Base-by-base conservation (phyloP, 1,284 basidiomycete species). In the Ustilago crameri region DNA sequence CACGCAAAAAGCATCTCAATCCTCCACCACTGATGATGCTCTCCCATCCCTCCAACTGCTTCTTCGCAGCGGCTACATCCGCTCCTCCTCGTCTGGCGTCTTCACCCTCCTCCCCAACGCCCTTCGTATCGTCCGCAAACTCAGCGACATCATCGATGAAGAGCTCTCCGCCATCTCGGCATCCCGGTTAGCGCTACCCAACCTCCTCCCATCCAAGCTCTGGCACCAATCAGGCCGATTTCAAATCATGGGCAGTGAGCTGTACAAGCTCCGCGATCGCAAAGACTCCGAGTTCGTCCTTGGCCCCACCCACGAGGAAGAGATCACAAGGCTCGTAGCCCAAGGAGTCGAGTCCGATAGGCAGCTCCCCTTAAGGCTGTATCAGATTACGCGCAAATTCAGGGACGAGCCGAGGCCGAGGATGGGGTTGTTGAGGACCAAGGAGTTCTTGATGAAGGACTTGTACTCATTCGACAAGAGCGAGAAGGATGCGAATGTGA, bases 391-490 rank as follows among this genome's bases (percentile, higher is more conserved):
- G 0, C 64, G 76, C 45, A 84, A 84, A 63, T 82, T 82, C 52
- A 60, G 84, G 20, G 83, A 84, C 58, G 84, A 84, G 66, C 80
- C 81, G 5, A 45, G 84, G 7, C 84, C 84, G 8, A 60, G 84
- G 4, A 79, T 79, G 58, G 84, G 84, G 1, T 60, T 84, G 9
- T 49, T 84, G 22, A 50, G 84, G 9, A 83, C 84, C 1, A 78
- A 80, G 30, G 82, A 83, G 43, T 84, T 84, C 55, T 43, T 83
- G 5, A 84, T 84, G 84, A 84, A 84, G 46, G 84, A 84, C 45
- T 58, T 84, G 2, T 84, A 84, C 51, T 79, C 83, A 1, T 84
- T 84, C 45, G 84, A 84, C 53, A 51, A 51, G 12, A 57, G 60
- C 5, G 51, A 63, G 3, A 72, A 68, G 0, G 51, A 57, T 14